phyloP scores from a whole-genome alignment of 805 yeast species.

The Starmerella floricola region DNA sequence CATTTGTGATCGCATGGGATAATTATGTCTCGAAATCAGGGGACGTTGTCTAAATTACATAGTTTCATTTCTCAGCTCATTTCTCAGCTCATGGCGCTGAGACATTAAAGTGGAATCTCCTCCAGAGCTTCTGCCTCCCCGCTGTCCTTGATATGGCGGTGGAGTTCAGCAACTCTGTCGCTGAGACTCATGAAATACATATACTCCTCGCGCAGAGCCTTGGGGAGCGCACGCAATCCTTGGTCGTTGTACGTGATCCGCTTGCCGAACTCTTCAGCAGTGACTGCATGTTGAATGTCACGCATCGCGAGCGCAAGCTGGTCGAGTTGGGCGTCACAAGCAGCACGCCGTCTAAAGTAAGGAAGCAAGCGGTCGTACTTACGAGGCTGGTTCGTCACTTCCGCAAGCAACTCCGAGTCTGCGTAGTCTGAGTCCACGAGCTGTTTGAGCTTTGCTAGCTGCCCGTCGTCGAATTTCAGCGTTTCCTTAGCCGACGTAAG shows the following conservation, averaged over 20 bases:
- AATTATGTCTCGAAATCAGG: conserved; percentile 1
- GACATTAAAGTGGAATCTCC: conserved; percentile 2
- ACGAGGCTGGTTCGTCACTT: conserved; percentile 24
- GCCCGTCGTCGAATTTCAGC: conserved; percentile 36
- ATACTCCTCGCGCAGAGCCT: conserved; percentile 43
- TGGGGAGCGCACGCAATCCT: conserved; percentile 16
- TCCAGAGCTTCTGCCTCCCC: conserved; percentile 15
- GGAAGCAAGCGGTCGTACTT: conserved; percentile 27
- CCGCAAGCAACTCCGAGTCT: conserved; percentile 20
- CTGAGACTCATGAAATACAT: conserved; percentile 59
- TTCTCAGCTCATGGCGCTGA: background rate
- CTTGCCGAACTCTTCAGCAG: conserved; percentile 25
- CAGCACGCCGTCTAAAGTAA: conserved; percentile 25
- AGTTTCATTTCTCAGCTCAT: background rate
- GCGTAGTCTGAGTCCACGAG: conserved; percentile 27
- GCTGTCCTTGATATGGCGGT: conserved; percentile 33
- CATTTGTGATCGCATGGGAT: conserved; percentile 34
- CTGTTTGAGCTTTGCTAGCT: conserved; percentile 25
- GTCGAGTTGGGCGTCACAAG: conserved; percentile 27
- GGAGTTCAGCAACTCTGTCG: conserved; percentile 59
- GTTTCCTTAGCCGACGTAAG: conserved; percentile 42
- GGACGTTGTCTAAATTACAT: too few relatives aligned
- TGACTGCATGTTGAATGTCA: conserved; percentile 28
- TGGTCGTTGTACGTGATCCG: conserved; percentile 18
- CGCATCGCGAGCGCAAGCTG: conserved; percentile 26